Evolutionary conservation across 1,284 basidiomycete species (phyloP).

Genomic region (Naganishia sp.): DNA sequence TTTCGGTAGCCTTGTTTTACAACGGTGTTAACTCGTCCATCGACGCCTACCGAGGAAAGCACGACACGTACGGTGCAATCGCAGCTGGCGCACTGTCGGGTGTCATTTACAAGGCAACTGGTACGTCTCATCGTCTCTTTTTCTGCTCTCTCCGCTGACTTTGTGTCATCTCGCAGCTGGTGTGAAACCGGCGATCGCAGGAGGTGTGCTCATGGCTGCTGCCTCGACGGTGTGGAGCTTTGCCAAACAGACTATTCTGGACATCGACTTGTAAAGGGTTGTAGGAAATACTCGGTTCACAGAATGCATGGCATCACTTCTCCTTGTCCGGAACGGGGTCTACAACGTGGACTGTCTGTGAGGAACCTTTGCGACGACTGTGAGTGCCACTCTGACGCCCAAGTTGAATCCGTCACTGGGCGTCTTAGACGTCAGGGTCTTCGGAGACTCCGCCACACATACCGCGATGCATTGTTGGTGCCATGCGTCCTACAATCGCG

Average conservation of each 20-base stretch:
- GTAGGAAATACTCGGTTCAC: not conserved
- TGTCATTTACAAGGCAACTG: constrained; percentile 88
- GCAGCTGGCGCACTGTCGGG: constrained; percentile 88
- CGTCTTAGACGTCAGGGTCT: too few species aligned
- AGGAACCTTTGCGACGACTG: too few species aligned
- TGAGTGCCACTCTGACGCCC: too few species aligned
- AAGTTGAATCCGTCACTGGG: too few species aligned
- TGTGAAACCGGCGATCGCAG: constrained; percentile 79
- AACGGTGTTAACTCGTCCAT: constrained; percentile 94
- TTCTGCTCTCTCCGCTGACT: constrained; percentile 30
- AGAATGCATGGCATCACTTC: too few species aligned
- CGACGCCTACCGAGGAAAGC: constrained; percentile 82
- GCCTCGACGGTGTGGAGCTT: constrained; percentile 88
- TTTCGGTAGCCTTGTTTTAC: constrained; percentile 78
- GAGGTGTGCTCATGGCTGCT: constrained; percentile 83
- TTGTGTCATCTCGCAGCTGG: constrained; percentile 65
- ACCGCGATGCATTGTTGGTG: too few species aligned
- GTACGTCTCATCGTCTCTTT: constrained; percentile 59
- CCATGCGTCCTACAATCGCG: too few species aligned
- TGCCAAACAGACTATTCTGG: constrained; percentile 68
- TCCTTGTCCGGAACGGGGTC: too few species aligned
- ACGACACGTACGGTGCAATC: constrained; percentile 89
- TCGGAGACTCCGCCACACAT: too few species aligned
- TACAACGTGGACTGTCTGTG: too few species aligned
- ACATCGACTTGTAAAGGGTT: constrained; percentile 33